Evolutionary conservation across 768 basidiomycete species (phyloP).

Genomic region (Lentinus brumalis): DNA sequence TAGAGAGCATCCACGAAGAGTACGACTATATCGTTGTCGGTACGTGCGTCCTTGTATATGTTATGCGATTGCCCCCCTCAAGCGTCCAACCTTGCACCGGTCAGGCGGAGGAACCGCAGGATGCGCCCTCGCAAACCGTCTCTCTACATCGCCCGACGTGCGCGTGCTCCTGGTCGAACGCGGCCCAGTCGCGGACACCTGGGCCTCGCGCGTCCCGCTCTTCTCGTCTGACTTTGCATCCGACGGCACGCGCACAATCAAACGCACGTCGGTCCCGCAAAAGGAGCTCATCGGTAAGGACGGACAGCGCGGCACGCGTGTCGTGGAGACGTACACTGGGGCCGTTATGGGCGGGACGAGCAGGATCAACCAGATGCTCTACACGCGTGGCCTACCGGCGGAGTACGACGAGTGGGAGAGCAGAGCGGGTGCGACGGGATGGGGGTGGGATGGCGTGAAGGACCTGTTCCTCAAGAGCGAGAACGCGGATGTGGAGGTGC

Average conservation of each 20-base stretch:
- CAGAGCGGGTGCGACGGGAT: conserved; percentile 33
- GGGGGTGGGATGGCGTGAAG: conserved; percentile 37
- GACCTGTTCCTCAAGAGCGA: conserved; percentile 39
- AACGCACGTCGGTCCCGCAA: conserved; percentile 14
- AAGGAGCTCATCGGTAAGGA: not conserved
- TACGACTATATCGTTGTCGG: conserved; percentile 33
- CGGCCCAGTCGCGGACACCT: conserved; percentile 30
- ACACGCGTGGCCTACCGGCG: conserved; percentile 31
- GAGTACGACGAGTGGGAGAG: conserved; percentile 35
- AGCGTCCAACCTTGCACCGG: not conserved
- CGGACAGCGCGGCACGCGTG: conserved; percentile 1
- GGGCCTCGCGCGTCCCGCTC: conserved; percentile 33
- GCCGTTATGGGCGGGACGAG: conserved; percentile 48
- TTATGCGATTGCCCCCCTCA: no score
- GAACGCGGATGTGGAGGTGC: conserved; percentile 12
- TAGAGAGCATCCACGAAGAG: conserved; percentile 11
- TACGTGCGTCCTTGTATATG: not conserved
- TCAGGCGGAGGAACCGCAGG: conserved; percentile 39
- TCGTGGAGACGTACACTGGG: conserved; percentile 29
- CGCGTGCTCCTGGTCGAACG: conserved; percentile 36
- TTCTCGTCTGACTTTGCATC: conserved; percentile 33
- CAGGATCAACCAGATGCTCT: conserved; percentile 46
- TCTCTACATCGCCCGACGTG: conserved; percentile 33
- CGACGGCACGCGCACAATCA: conserved; percentile 24
- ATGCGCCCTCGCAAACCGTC: conserved; percentile 39